Evolutionary conservation across 805 yeast genomes (phyloP), one percentile per base, ranked within the genome.

Genomic region (Suhomyces emberorum): DNA sequence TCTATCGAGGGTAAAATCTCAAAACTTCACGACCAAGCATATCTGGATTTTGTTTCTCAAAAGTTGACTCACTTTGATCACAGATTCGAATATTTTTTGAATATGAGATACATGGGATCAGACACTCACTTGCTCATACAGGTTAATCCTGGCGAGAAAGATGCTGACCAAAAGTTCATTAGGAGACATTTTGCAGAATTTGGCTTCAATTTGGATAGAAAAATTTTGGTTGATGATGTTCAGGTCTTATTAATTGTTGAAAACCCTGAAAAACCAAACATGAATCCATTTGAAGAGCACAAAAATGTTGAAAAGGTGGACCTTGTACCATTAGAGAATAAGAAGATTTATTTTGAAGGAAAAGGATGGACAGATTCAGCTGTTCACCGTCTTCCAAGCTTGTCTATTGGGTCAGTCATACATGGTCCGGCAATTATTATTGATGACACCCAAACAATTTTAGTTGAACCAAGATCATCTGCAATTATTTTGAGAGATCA

Each of bases 71-170:
- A 57, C 4, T 56, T 60, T 3, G 61, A 69, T 16, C 70, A 86
- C 16, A 55, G 50, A 17, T 67, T 72, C 37, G 95, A 88, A 51
- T 74, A 74, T 29, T 85, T 74, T 47, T 62, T 88, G 43, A 88
- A 88, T 54, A 64, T 88, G 70, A 72, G 95, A 51, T 89, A 85
- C 54, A 77, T 77, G 43, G 96, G 96, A 7, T 83, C 95, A n/a
- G 96, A 89, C 52, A 83, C 96, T 2, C 81, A 83, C 27, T 62
- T 89, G 43, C 83, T 88, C 84, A 77, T 84, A n/a, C 59, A 59
- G 15, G 47, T 34, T 49, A 28, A 8, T 4, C 57, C 51, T 15
- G 54, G 51, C 6, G 46, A 48, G 18, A 46, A 56, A 15, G 46
- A 57, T 38, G 53, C 59, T 10, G 55, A 45, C 22, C 22, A 32